A percentile compares a stretch with the other conserved stretches of the same genome.
Evolutionary conservation across 345 rosid genomes (phyloP).

Genomic region (Passiflora organensis): DNA sequence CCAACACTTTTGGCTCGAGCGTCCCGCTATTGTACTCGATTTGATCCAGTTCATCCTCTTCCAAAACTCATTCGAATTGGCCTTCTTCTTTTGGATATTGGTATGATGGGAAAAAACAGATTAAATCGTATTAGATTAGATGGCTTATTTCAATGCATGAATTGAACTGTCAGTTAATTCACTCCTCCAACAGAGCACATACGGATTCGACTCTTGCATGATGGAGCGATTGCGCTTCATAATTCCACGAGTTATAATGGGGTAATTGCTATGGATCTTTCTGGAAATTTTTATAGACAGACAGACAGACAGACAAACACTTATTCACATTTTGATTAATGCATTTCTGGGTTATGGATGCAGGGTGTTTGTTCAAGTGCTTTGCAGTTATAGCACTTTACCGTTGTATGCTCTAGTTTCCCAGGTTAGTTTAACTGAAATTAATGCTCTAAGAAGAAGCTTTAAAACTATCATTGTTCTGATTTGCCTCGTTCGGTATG

Average conservation of each 20-base stretch:
- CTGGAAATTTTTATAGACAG: not conserved
- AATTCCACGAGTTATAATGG: conserved; percentile 68
- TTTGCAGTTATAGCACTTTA: conserved; percentile 84
- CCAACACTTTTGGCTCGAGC: conserved; percentile 33
- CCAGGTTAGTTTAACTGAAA: conserved; percentile 33
- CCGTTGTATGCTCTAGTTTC: conserved; percentile 74
- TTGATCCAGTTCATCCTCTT: conserved; percentile 32
- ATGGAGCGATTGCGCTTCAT: conserved; percentile 60
- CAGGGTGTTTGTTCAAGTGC: conserved; percentile 78
- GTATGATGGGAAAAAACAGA: conserved; percentile 1
- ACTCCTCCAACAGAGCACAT: conserved; percentile 38
- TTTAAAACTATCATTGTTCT: not conserved
- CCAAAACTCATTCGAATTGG: conserved; percentile 29
- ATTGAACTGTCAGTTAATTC: no score
- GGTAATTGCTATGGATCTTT: conserved; percentile 31
- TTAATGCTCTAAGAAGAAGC: not conserved
- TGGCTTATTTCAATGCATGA: not conserved
- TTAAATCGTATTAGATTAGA: not conserved
- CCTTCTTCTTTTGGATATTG: conserved; percentile 34
- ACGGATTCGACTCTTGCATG: conserved; percentile 78
- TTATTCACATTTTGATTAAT: no score
- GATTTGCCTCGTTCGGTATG: not conserved
- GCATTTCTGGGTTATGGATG: conserved; percentile 10
- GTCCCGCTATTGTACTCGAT: conserved; percentile 17
- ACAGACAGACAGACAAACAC: no score